phyloP scores from a whole-genome alignment of 2,329 filamentous ascomycete species.

The Capronia epimyces region DNA sequence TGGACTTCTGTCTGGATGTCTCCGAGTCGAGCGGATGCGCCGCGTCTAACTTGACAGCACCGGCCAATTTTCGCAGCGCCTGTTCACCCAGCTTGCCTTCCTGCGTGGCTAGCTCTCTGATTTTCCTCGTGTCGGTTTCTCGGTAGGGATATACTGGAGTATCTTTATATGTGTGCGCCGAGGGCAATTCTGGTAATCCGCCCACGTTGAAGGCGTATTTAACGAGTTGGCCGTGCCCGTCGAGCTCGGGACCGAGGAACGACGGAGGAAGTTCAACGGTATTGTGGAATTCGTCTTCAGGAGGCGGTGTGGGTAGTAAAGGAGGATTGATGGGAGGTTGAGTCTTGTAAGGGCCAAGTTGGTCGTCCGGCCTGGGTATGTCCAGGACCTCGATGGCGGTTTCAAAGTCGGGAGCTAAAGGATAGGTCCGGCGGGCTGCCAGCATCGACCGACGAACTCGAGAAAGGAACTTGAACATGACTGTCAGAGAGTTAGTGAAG shows the following conservation, averaged over 20 bases:
- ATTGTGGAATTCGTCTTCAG: slow-evolving; percentile 36
- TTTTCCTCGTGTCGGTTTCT: slow-evolving; percentile 55
- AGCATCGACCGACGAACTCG: slow-evolving; percentile 55
- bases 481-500: slow-evolving; percentile 26
- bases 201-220: slow-evolving; percentile 52
- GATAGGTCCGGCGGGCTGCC: slow-evolving; percentile 49
- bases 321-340: slow-evolving; percentile 30
- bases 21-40: slow-evolving; percentile 39
- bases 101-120: slow-evolving; percentile 59
- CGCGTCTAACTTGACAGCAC: slow-evolving; percentile 42
- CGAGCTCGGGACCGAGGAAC: slow-evolving; percentile 50
- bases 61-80: slow-evolving; percentile 56
- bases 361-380: slow-evolving; percentile 30
- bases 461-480: slow-evolving; percentile 48
- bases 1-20: slow-evolving; percentile 31
- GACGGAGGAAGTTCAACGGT: slow-evolving; percentile 33
- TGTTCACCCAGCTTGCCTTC: slow-evolving; percentile 62
- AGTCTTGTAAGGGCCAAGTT: slow-evolving; percentile 29
- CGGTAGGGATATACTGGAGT: slow-evolving; percentile 56
- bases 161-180: slow-evolving; percentile 58
- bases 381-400: slow-evolving; percentile 44
- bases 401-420: slow-evolving; percentile 57
- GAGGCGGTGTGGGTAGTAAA: slow-evolving; percentile 38
- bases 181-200: slow-evolving; percentile 59
- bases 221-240: slow-evolving; percentile 43